These are phyloP conservation scores for Gracilariopsis chorda DNA, from an alignment of 23 red algal genomes.

Conservation along the genomic window DNA sequence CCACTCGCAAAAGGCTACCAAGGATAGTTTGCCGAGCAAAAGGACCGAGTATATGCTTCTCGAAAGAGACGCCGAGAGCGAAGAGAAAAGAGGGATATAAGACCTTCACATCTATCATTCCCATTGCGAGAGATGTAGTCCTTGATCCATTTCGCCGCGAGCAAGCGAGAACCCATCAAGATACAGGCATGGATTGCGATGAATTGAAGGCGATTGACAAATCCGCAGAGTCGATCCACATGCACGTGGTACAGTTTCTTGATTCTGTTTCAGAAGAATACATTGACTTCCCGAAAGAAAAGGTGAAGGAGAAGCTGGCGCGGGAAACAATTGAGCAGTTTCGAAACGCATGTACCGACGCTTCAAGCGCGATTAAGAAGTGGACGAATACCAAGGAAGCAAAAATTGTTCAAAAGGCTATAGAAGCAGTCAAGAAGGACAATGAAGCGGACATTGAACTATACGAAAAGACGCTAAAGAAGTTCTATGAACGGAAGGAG, in stretches of 20 bases:
- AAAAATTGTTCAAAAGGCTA: neutral
- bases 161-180: no score
- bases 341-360: neutral
- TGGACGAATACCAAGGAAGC: neutral
- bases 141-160: no score
- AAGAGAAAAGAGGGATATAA: no score
- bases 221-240: neutral
- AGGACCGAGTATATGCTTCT: no score
- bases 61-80: no score
- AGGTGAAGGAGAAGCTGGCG: neutral
- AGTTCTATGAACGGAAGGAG: conserved; percentile 11
- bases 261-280: neutral
- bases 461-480: conserved; percentile 9
- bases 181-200: neutral
- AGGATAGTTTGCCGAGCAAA: no score
- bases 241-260: neutral
- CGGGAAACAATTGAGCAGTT: neutral
- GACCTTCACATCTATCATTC: no score
- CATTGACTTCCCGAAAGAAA: neutral
- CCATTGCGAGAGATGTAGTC: no score
- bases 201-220: neutral
- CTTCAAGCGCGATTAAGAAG: neutral
- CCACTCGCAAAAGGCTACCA: no score
- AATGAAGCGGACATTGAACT: neutral
- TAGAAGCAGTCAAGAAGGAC: neutral